Base-by-base conservation (phyloP, 192 early-diverging fungal genomes). In the Backusella tuberculispora region DNA sequence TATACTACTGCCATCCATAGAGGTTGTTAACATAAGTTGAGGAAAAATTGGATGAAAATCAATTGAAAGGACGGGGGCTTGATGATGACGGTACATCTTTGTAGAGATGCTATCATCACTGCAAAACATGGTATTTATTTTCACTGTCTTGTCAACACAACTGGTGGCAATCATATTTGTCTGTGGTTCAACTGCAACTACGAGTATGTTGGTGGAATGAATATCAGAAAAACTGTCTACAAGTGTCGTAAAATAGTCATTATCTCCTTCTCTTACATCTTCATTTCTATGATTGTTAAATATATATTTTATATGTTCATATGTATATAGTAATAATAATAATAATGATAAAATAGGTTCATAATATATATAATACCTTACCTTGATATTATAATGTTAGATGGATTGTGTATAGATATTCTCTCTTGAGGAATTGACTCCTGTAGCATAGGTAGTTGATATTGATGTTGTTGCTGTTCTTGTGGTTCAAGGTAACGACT, bases 101-200 rank as follows among this genome's bases (percentile, higher is more conserved):
- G 75, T 66, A 50, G 74, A 63, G 15, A 88, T 73, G 0, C 80
- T 75, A 21, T 78, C 70, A 10, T 84, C 82, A 1, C 73, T 82
- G 34, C 81, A 74, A 24, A 84, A 69, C 44, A 85, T 74, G 4
- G 87, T 80, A 19, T 8, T 43, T 41, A 92, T 76, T 21, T 85
- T 83, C 14, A 92, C 83, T 12, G 87, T 85, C 65, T 89, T 89
- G 80, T 93, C 89, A 14, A 86, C 86, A 48, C 90, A 83, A 15
- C 83, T 83, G 1, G 90, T 87, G 6, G 83, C 76, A 34, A 91
- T 45, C 10, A 82, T 79, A 1, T 74, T 75, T 0, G 86, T 79
- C 42, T 73, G 63, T 37, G 63, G 81, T 71, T 73, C 60, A 76
- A 46, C 78, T 8, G 81, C 63, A 40, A 87, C 81, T 13, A 82